Conservation (phyloP, 2,329 filamentous ascomycete species). For the Cladobotryum protrusum region DNA sequence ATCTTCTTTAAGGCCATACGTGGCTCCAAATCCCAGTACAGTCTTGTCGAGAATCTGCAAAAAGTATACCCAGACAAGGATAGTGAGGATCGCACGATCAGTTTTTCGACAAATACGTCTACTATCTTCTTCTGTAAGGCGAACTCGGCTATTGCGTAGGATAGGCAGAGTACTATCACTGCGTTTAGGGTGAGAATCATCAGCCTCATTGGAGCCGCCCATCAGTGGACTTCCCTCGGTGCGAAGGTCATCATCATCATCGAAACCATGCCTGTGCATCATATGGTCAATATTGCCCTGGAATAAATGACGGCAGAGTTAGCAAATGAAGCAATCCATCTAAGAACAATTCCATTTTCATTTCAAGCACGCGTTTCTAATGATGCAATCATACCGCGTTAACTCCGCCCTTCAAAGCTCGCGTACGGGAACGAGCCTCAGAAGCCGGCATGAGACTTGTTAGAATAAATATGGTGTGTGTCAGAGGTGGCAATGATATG, state of each 20-base stretch:
- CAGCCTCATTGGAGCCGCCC: background rate
- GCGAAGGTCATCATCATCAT: background rate
- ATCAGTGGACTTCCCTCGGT: background rate
- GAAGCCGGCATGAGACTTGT: too few relatives aligned
- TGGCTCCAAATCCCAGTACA: conserved; percentile 51
- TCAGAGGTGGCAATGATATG: too few relatives aligned
- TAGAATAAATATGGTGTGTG: too few relatives aligned
- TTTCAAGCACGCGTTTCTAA: too few relatives aligned
- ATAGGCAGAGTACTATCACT: conserved; percentile 6
- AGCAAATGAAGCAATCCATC: too few relatives aligned
- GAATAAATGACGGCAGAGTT: too few relatives aligned
- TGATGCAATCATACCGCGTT: too few relatives aligned
- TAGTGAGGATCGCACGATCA: conserved; percentile 50
- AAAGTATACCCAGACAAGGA: conserved; percentile 54
- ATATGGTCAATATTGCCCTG: background rate
- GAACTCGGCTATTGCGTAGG: conserved; percentile 1
- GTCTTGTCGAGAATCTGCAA: conserved; percentile 54
- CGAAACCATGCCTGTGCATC: background rate
- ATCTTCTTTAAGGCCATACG: conserved; percentile 47
- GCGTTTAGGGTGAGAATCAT: background rate
- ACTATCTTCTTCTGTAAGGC: conserved; percentile 17
- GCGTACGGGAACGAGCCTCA: too few relatives aligned
- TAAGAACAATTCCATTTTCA: too few relatives aligned
- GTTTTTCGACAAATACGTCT: conserved; percentile 53
- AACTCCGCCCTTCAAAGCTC: too few relatives aligned